Evolutionary conservation across 805 yeast genomes (phyloP).

Genomic region (Ogataea nitratoaversa): DNA sequence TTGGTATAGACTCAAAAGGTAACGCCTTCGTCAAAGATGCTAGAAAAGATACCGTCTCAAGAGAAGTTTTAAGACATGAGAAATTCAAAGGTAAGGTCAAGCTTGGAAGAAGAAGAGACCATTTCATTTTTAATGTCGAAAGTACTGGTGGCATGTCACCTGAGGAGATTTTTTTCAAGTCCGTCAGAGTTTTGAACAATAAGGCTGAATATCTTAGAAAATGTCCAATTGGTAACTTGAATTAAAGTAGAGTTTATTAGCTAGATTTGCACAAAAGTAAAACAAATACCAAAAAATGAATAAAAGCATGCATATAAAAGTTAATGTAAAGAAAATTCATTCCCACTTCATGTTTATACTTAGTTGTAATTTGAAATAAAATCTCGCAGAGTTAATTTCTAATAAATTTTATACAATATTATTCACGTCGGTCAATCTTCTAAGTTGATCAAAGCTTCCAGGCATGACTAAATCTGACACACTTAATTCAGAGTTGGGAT

Average conservation of each 20-base stretch:
- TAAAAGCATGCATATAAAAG: not conserved
- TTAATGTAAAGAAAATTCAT: too few relatives aligned
- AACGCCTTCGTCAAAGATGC: slow-evolving; percentile 84
- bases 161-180: slow-evolving; percentile 90
- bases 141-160: slow-evolving; percentile 97
- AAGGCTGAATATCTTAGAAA: slow-evolving; percentile 77
- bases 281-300: not conserved
- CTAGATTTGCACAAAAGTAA: not conserved
- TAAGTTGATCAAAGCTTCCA: slow-evolving; percentile 11
- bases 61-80: slow-evolving; percentile 92
- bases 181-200: slow-evolving; percentile 77
- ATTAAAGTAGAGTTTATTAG: slow-evolving; percentile 7
- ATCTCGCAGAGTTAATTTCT: not conserved
- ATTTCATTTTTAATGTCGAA: slow-evolving; percentile 91
- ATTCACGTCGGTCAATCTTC: slow-evolving; percentile 10
- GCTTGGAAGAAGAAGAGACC: slow-evolving; percentile 87
- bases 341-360: not conserved
- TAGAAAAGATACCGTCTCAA: slow-evolving; percentile 91
- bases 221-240: slow-evolving; percentile 61
- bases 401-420: too few relatives aligned
- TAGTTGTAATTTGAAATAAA: too few relatives aligned
- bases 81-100: slow-evolving; percentile 87
- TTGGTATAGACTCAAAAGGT: slow-evolving; percentile 62
- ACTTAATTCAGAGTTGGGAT: not conserved
- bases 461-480: slow-evolving; percentile 3